These are phyloP conservation scores for Leccinum griseonigrum DNA, from an alignment of 1,284 basidiomycete species.

Conservation along the genomic window DNA sequence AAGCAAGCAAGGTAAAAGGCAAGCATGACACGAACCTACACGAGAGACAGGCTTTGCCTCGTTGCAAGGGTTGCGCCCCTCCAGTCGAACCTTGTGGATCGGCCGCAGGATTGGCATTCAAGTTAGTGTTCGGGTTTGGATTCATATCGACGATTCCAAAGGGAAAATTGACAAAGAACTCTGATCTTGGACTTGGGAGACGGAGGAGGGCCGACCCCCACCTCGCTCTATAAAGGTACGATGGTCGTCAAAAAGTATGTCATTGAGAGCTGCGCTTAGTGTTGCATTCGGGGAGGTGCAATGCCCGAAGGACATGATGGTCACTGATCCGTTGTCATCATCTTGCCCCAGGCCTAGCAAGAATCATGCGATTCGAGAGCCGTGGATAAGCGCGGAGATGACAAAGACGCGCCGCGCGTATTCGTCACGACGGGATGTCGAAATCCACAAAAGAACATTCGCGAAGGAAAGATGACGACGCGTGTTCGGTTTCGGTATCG, in stretches of 20 bases:
- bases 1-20: too few relatives aligned
- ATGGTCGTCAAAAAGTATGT: not conserved
- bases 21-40: slow-evolving; percentile 22
- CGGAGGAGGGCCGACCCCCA: not conserved
- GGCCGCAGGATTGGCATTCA: not conserved
- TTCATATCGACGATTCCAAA: not conserved
- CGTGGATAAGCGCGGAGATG: not conserved
- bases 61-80: slow-evolving; percentile 19
- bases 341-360: not conserved
- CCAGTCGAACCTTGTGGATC: not conserved
- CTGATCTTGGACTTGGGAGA: not conserved
- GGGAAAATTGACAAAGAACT: not conserved
- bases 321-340: not conserved
- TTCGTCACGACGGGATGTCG: not conserved
- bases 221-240: not conserved
- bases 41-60: slow-evolving; percentile 32
- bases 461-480: not conserved
- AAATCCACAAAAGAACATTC: not conserved
- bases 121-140: not conserved
- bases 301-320: not conserved
- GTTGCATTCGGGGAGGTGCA: not conserved
- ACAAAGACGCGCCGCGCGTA: not conserved
- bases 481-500: not conserved
- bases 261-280: not conserved
- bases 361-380: not conserved